Evolutionary conservation across 2,329 filamentous ascomycete genomes (phyloP).

Genomic region (Xylaria sp.): DNA sequence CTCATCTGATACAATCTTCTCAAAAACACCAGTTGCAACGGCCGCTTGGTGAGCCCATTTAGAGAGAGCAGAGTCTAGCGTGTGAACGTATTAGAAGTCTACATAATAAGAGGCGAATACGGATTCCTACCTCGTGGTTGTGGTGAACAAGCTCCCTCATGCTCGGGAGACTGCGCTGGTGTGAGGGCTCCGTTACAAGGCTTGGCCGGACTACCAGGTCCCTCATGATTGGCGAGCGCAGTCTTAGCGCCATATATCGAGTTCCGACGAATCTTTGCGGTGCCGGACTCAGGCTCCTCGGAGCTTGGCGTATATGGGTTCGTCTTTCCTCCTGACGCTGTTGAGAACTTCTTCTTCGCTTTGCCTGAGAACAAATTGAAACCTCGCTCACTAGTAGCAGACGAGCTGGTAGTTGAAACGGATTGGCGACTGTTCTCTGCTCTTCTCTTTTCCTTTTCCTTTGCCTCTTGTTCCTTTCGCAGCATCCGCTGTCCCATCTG

Average conservation of each 20-base stretch:
- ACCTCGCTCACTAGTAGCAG: conserved; percentile 55
- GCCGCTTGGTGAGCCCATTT: conserved; percentile 56
- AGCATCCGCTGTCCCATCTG: conserved; percentile 64
- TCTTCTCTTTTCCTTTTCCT: conserved; percentile 50
- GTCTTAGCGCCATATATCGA: conserved; percentile 46
- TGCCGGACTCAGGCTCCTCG: conserved; percentile 18
- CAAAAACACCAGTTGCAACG: conserved; percentile 50
- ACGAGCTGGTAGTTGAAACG: conserved; percentile 58
- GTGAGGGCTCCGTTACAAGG: conserved; percentile 34
- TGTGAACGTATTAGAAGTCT: conserved; percentile 23
- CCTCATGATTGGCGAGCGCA: conserved; percentile 41
- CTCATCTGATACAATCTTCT: conserved; percentile 49
- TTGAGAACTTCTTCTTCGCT: conserved; percentile 51
- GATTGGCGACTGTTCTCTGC: conserved; percentile 50
- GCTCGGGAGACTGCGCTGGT: conserved; percentile 40
- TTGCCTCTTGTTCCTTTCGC: conserved; percentile 59
- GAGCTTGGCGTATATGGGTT: conserved; percentile 10
- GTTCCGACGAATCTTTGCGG: conserved; percentile 36
- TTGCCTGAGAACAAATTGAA: conserved; percentile 59
- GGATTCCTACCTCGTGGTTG: conserved; percentile 52
- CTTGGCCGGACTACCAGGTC: conserved; percentile 39
- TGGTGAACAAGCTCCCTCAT: conserved; percentile 41
- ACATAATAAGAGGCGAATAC: background rate
- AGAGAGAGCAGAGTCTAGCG: conserved; percentile 58
- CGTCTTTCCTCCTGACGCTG: conserved; percentile 39